Base-by-base conservation (phyloP, 225 moss, liverwort and hornwort genomes). In the Takakia lepidozioides region DNA sequence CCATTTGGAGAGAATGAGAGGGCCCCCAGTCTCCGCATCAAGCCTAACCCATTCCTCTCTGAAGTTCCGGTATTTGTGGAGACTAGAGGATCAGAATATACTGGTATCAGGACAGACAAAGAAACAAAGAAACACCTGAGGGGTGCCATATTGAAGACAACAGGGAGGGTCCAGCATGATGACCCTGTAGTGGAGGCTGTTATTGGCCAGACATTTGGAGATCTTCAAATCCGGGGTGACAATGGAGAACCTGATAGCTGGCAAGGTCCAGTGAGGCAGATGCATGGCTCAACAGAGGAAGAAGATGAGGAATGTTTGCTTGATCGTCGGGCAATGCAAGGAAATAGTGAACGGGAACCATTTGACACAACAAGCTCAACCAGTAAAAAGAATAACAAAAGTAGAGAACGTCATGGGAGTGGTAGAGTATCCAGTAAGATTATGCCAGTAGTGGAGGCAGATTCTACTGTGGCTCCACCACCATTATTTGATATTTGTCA, bases 161-260 rank as follows among this genome's bases (percentile, higher is more conserved):
- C 78, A 64, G 70, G 73, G 26, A 72, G 90, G 42, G 66, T 95
- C 30, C 93, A 95, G 62, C 90, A 95, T 55, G 90, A 95, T 60
- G 86, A 93, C 62, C 88, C 89, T 27, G 48, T 88, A 23, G 55
- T 89, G 56, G 88, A 87, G 52, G 86, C 89, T 50, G 63, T 95
- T 43, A 56, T 72, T 40, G 83, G 88, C 21, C 83, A 86, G 60
- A 78, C 73, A 39, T 43, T 76, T 19, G 64, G 82, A 40, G 76
- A 77, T 38, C 23, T 72, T 19, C 71, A 58, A 27, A 59, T 79
- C 52, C 63, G 70, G 32, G 66, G 48, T 43, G 64, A 54, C 56
- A 40, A 68, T 32, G 41, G 50, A 10, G 58, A 52, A 54, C 21
- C 34, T 11, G 67, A 61, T 49, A 64, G 65, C 4, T 87, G 90